Conservation (phyloP, 2,329 filamentous ascomycete genomes). For the Nannizziopsis arthrosporioides region DNA sequence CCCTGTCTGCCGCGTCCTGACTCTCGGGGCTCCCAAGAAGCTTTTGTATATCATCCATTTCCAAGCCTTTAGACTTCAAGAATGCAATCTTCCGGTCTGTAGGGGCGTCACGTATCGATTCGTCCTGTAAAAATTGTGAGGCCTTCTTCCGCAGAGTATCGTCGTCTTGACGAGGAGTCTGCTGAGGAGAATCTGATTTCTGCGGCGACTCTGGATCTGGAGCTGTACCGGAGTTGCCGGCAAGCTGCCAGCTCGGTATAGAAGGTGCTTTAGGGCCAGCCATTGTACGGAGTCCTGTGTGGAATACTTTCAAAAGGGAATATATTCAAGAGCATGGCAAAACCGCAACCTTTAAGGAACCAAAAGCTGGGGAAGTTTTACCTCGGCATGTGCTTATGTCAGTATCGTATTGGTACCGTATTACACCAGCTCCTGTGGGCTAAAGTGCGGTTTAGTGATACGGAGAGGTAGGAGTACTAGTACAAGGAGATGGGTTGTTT, state of each 20-base stretch:
- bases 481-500: neutral
- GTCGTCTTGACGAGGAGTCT: slow-evolving; percentile 10
- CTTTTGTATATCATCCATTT: slow-evolving; percentile 53
- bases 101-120: slow-evolving; percentile 56
- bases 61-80: slow-evolving; percentile 63
- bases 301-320: neutral
- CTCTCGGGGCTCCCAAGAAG: slow-evolving; percentile 39
- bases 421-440: neutral
- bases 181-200: too few relatives aligned
- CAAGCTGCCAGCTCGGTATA: slow-evolving; percentile 33
- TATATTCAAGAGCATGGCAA: neutral
- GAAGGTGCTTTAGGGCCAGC: slow-evolving; percentile 24
- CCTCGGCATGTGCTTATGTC: slow-evolving; percentile 10
- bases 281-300: slow-evolving; percentile 19
- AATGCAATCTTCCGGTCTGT: slow-evolving; percentile 65
- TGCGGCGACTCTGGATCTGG: slow-evolving; percentile 11
- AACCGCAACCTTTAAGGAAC: neutral
- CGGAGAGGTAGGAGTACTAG: neutral
- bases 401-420: neutral
- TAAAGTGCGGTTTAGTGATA: neutral
- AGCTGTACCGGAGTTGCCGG: slow-evolving; percentile 28
- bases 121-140: slow-evolving; percentile 62
- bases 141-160: slow-evolving; percentile 52
- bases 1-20: slow-evolving; percentile 23
- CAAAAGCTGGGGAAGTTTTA: neutral